phyloP scores from a whole-genome alignment of 176 grass and related monocot genomes.

The Elymus sibiricus region DNA sequence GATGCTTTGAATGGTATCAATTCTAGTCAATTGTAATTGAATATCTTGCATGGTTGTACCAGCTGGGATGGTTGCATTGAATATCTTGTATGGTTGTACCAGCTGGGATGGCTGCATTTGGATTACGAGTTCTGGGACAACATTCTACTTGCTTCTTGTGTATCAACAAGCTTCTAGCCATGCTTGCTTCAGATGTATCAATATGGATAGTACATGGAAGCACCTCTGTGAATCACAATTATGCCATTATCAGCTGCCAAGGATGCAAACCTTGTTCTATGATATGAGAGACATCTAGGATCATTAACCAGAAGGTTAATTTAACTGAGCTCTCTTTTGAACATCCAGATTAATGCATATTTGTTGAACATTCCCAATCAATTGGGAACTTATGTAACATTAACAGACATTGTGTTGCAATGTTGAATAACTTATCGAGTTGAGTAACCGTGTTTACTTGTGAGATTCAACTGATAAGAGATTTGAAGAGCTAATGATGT shows the following conservation, averaged over 20 bases:
- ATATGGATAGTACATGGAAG: neutral
- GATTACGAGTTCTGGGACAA: neutral
- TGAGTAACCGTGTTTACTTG: neutral
- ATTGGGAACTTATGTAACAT: neutral
- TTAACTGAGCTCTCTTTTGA: neutral
- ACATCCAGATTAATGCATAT: neutral
- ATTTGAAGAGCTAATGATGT: neutral
- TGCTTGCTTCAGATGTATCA: neutral
- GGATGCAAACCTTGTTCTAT: neutral
- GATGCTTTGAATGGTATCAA: neutral
- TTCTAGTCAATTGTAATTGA: neutral
- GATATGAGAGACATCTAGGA: neutral
- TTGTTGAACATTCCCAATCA: neutral
- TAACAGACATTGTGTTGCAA: neutral
- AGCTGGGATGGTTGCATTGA: no score
- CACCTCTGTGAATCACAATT: neutral
- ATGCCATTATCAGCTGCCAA: neutral
- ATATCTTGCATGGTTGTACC: neutral
- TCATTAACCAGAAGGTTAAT: neutral
- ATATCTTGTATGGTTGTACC: neutral
- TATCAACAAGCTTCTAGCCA: neutral
- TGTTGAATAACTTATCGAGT: neutral
- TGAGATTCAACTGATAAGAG: neutral
- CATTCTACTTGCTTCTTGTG: neutral
- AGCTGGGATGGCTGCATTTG: neutral